Evolutionary conservation across 2,329 filamentous ascomycete species (phyloP).

Genomic region (Zymoseptoria passerinii): DNA sequence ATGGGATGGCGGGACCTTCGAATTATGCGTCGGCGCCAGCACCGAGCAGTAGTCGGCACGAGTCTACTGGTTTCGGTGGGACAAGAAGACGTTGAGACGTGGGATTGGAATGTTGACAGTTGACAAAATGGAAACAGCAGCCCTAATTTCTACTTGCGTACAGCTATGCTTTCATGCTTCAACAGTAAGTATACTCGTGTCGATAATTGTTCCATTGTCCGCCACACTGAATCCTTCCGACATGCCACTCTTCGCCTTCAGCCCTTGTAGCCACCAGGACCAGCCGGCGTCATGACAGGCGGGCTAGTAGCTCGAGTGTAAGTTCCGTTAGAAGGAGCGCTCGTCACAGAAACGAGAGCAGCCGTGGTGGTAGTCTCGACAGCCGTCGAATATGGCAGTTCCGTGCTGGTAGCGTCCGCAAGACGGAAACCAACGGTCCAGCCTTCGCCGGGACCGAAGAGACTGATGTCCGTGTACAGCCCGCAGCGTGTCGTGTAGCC

Average conservation of each 20-base stretch:
- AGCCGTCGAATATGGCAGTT: background rate
- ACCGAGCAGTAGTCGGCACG: constrained; percentile 26
- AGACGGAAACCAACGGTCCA: constrained; percentile 17
- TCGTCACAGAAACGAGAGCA: background rate
- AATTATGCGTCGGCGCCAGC: constrained; percentile 5
- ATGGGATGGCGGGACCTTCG: constrained; percentile 6
- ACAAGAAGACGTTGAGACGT: constrained; percentile 24
- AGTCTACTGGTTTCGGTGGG: constrained; percentile 30
- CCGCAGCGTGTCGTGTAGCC: constrained; percentile 17
- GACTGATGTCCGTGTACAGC: constrained; percentile 13
- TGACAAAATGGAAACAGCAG: background rate
- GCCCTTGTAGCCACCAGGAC: background rate
- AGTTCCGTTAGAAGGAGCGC: background rate
- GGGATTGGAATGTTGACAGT: background rate
- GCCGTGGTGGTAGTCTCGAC: background rate
- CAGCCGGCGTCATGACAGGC: background rate
- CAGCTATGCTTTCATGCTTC: background rate
- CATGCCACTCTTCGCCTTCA: background rate
- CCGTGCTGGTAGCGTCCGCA: constrained; percentile 3
- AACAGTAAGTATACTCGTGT: background rate
- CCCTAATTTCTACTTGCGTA: background rate
- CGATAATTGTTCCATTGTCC: background rate
- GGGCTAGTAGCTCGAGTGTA: background rate
- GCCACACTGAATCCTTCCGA: background rate
- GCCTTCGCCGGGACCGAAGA: constrained; percentile 9